Percentiles rank a stretch among this genome's conserved stretches.
These are phyloP conservation scores for Serendipita sp. DNA, from an alignment of 768 basidiomycete species.

Conservation along the genomic window DNA sequence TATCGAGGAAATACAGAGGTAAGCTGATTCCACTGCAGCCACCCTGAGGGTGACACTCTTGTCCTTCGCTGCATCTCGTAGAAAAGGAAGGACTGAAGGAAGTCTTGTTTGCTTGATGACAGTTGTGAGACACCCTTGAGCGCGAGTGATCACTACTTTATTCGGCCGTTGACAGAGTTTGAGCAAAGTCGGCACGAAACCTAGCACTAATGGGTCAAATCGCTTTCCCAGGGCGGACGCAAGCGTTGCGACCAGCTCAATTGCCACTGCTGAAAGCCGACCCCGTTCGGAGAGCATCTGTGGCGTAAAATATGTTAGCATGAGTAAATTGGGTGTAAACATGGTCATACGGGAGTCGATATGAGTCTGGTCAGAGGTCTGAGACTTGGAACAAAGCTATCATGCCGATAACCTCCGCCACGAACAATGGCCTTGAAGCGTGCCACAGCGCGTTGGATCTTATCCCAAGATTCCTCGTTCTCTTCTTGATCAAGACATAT, in stretches of 20 bases:
- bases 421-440: conserved; percentile 15
- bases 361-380: conserved; percentile 9
- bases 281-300: conserved; percentile 17
- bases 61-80: conserved; percentile 14
- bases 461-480: conserved; percentile 19
- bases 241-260: conserved; percentile 15
- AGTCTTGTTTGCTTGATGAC: conserved; percentile 14
- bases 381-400: conserved; percentile 15
- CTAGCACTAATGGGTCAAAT: conserved; percentile 14
- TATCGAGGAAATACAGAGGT: conserved; percentile 9
- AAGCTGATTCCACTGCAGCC: conserved; percentile 11
- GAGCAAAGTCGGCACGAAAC: conserved; percentile 15
- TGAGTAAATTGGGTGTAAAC: neutral
- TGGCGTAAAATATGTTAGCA: neutral
- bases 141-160: conserved; percentile 16
- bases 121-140: conserved; percentile 12
- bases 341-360: conserved; percentile 5
- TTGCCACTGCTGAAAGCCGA: conserved; percentile 14
- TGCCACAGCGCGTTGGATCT: conserved; percentile 13
- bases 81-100: conserved; percentile 10
- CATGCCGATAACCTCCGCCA: conserved; percentile 18
- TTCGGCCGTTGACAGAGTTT: conserved; percentile 15
- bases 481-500: conserved; percentile 14
- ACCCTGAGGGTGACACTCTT: conserved; percentile 14
- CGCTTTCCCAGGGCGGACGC: conserved; percentile 14